Evolutionary conservation across 306 rosid species (phyloP), one percentile per base, ranked within the genome.

Genomic region (Cercis canadensis): DNA sequence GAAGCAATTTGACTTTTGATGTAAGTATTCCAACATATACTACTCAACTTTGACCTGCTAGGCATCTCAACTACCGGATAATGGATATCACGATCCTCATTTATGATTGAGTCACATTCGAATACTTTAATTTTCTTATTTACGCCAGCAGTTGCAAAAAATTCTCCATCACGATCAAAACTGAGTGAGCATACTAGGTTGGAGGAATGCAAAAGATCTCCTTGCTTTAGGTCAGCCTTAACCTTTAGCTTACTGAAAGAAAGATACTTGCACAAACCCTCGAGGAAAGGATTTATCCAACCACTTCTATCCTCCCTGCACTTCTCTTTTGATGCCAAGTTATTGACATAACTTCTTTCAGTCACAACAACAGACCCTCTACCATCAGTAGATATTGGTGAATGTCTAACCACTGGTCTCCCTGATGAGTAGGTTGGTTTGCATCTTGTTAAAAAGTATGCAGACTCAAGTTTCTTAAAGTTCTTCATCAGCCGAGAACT

Each of bases 1-100:
- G 99, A 95, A 82, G 99, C 99, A 72, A 91, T 89, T 83, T 95
- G 99, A 78, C 97, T 86, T 78, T 95, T 95, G 83, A 95, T 95
- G 73, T 95, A 95, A 63, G 92, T 78, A 70, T 95, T 95, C 99
- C 99, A 95, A 82, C 96, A 95, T 67, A 91, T 68, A 79, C 92
- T 91, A 86, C 99, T 95, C 72, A 95, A 81, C 85, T 79, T 95
- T 39, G 99, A 91, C 76, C 85, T 83, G 84, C 90, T 80, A 69
- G 81, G 92, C 89, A 95, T 87, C 87, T 95, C 99, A 78, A 91
- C 96, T 16, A 95, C 92, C 0, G 97, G 99, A 83, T 95, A 95
- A 81, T 95, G 97, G 58, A 95, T 89, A 82, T 91, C 96, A 43
- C 92, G 95, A 63, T 86, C 95, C 82, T 91, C 96, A 5, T 87